Percentiles rank a stretch among this genome's conserved stretches.
Evolutionary conservation across 176 grass and related monocot species (phyloP).

Genomic region (Ensete glaucum): DNA sequence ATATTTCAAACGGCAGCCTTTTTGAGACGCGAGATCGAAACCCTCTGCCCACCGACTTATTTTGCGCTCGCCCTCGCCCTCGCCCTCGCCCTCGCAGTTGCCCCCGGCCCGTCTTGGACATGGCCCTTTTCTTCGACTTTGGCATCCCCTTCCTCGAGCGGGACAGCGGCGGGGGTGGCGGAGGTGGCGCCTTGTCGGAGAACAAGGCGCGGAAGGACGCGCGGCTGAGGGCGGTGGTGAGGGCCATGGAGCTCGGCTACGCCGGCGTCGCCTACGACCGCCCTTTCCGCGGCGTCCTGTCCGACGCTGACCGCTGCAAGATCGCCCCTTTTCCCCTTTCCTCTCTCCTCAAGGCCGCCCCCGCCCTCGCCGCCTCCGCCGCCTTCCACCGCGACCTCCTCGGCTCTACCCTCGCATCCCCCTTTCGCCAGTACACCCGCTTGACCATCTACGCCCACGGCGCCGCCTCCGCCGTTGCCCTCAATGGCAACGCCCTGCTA

Average conservation of each 20-base stretch:
- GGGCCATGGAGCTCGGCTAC: constrained; percentile 25
- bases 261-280: constrained; percentile 36
- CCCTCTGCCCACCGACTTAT: background rate
- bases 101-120: background rate
- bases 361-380: constrained; percentile 34
- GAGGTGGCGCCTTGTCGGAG: background rate
- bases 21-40: background rate
- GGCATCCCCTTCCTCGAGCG: constrained; percentile 29
- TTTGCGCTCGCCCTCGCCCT: background rate
- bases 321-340: constrained; percentile 33
- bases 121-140: constrained; percentile 49
- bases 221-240: constrained; percentile 14
- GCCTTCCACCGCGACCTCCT: constrained; percentile 41
- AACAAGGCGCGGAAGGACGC: constrained; percentile 16
- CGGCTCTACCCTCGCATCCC: constrained; percentile 14
- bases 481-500: constrained; percentile 35
- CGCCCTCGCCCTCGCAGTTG: background rate
- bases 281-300: constrained; percentile 50
- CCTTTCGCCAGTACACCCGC: constrained; percentile 66
- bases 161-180: constrained; percentile 6
- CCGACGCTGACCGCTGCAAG: constrained; percentile 41
- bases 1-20: too few species aligned
- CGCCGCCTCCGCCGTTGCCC: constrained; percentile 23
- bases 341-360: constrained; percentile 37
- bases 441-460: constrained; percentile 53